Percentiles rank a stretch among this genome's conserved stretches.
Evolutionary conservation across 768 basidiomycete species (phyloP).

Genomic region (Tephrocybe sp.): DNA sequence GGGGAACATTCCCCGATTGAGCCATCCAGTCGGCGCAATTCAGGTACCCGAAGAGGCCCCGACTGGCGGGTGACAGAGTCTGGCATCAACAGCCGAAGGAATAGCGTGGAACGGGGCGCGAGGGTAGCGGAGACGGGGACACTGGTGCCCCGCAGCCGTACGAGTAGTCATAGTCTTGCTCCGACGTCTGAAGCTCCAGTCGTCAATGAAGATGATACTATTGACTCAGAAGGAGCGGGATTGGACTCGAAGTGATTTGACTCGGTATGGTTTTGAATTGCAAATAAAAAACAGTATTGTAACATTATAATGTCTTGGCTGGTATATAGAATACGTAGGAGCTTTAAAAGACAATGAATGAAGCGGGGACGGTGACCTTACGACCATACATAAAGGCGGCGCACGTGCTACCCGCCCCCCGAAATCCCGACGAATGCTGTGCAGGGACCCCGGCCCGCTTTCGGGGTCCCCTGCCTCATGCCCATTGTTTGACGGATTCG

Average conservation of each 20-base stretch:
- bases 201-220: constrained; percentile 13
- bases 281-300: constrained; percentile 10
- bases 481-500: constrained; percentile 37
- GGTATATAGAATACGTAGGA: constrained; percentile 2
- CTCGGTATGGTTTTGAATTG: not conserved
- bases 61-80: constrained; percentile 35
- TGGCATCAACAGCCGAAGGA: constrained; percentile 53
- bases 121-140: constrained; percentile 71
- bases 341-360: not conserved
- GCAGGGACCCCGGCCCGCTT: constrained; percentile 25
- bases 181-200: constrained; percentile 30
- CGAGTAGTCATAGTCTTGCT: constrained; percentile 41
- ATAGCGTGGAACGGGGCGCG: constrained; percentile 62
- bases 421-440: constrained; percentile 31
- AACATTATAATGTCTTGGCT: constrained; percentile 8
- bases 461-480: constrained; percentile 27
- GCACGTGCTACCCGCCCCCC: constrained; percentile 22
- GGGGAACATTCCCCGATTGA: constrained; percentile 57
- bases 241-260: constrained; percentile 1
- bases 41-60: constrained; percentile 38
- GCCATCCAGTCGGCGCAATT: constrained; percentile 53
- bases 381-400: not conserved
- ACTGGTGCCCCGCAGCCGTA: constrained; percentile 49
- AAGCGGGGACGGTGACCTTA: not conserved
- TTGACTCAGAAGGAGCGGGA: constrained; percentile 5